Percentiles rank a stretch among this genome's conserved stretches.
Evolutionary conservation across 176 grass and related monocot species (phyloP).

Genomic region (Hyparrhenia diplandra): DNA sequence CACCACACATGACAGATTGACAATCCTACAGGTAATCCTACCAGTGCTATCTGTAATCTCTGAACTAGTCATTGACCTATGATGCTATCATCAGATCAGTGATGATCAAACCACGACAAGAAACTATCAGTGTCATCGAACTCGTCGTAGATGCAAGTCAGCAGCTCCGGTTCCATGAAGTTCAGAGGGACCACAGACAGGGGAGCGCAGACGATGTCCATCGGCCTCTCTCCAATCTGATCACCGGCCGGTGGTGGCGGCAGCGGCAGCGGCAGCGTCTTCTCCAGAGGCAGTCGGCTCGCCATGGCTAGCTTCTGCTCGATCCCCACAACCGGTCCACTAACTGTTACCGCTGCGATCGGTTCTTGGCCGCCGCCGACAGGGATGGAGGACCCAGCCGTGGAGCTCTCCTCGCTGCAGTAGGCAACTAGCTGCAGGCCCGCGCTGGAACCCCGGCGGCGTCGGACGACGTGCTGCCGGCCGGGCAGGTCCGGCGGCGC

Average conservation of each 20-base stretch:
- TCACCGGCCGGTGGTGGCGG: neutral
- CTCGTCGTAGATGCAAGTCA: neutral
- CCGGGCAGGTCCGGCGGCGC: neutral
- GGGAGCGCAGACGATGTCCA: neutral
- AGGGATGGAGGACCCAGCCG: neutral
- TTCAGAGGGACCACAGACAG: constrained; percentile 16
- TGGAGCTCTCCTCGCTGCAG: constrained; percentile 31
- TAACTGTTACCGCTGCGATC: neutral
- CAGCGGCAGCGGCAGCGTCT: neutral
- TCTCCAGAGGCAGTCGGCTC: neutral
- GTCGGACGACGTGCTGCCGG: constrained; percentile 25
- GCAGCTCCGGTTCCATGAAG: constrained; percentile 19
- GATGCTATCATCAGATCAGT: constrained; percentile 1
- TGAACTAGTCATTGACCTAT: neutral
- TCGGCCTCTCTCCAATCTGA: neutral
- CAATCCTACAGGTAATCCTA: neutral
- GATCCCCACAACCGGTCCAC: neutral
- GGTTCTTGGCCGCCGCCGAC: neutral
- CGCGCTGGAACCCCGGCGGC: neutral
- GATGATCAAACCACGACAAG: constrained; percentile 27
- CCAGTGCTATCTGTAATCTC: neutral
- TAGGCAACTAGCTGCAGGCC: neutral
- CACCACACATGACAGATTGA: neutral
- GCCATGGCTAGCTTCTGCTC: neutral
- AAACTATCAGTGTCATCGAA: constrained; percentile 29